A percentile compares a stretch with the other conserved stretches of the same genome.
Evolutionary conservation across 176 grass and related monocot species (phyloP).

Genomic region (Tillandsia leiboldiana): DNA sequence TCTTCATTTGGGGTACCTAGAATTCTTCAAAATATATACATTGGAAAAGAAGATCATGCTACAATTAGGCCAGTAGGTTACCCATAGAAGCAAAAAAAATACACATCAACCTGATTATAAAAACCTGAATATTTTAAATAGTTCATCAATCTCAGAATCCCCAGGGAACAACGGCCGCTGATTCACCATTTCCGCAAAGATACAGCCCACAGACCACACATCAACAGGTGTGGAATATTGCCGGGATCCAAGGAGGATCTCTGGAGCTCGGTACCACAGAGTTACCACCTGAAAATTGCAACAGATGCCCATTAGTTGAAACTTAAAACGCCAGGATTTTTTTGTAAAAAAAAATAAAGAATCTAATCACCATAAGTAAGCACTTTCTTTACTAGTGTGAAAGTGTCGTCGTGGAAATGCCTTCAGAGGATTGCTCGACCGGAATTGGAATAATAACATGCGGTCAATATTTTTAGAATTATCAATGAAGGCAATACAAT

Average conservation of each 20-base stretch:
- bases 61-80: not conserved
- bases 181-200: conserved; percentile 98
- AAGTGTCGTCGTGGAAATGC: not conserved
- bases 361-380: not conserved
- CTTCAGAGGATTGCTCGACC: not conserved
- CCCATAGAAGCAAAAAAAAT: not conserved
- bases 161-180: conserved; percentile 79
- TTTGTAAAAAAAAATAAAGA: not conserved
- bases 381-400: not conserved
- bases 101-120: not conserved
- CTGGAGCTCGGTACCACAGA: conserved; percentile 91
- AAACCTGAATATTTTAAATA: conserved; percentile 98
- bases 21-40: conserved; percentile 30
- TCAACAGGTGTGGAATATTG: conserved; percentile 93
- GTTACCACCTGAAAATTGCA: conserved; percentile 77
- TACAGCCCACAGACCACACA: conserved; percentile 94
- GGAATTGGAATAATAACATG: not conserved
- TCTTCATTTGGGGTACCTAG: conserved; percentile 89
- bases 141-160: conserved; percentile 88
- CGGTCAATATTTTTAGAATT: too few relatives aligned
- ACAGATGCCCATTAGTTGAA: conserved; percentile 18
- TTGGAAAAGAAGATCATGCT: not conserved
- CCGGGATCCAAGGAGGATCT: conserved; percentile 76
- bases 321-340: conserved; percentile 11
- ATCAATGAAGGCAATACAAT: too few relatives aligned